phyloP scores from a whole-genome alignment of 257 asterid genomes.

The Eucommia ulmoides region DNA sequence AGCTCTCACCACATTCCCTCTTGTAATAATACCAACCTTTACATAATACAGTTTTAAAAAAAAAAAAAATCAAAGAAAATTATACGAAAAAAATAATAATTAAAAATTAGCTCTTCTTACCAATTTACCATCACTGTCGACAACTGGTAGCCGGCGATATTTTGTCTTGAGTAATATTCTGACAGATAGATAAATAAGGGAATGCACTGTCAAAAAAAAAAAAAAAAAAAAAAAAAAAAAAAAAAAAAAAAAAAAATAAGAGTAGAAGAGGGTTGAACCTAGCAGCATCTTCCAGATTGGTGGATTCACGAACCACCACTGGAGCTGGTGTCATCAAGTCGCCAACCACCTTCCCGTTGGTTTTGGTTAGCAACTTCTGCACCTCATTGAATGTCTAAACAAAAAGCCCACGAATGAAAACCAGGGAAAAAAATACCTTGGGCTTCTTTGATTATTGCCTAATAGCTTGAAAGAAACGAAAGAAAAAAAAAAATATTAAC shows the following conservation, averaged over 20 bases:
- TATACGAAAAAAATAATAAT: constrained; percentile 2
- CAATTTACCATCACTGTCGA: constrained; percentile 65
- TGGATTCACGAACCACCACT: constrained; percentile 54
- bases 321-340: constrained; percentile 88
- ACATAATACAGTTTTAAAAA: too few relatives aligned
- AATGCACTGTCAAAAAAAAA: too few relatives aligned
- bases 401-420: too few relatives aligned
- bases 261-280: constrained; percentile 24
- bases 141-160: constrained; percentile 75
- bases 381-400: constrained; percentile 77
- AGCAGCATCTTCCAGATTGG: constrained; percentile 89
- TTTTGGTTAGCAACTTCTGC: constrained; percentile 63
- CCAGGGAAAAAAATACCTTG: too few relatives aligned
- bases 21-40: constrained; percentile 35
- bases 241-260: too few relatives aligned
- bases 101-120: too few relatives aligned
- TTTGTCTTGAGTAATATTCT: constrained; percentile 67
- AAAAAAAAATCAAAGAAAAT: constrained; percentile 1
- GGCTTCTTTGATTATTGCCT: too few relatives aligned
- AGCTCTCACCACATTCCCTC: constrained; percentile 44
- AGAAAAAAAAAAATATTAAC: too few relatives aligned
- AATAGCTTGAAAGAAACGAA: too few relatives aligned
- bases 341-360: constrained; percentile 63
- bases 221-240: too few relatives aligned
- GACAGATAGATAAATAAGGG: too few relatives aligned